These are phyloP conservation scores for Trichocladium uniseriatum DNA, from an alignment of 495 filamentous ascomycete genomes.

Conservation along the genomic window DNA sequence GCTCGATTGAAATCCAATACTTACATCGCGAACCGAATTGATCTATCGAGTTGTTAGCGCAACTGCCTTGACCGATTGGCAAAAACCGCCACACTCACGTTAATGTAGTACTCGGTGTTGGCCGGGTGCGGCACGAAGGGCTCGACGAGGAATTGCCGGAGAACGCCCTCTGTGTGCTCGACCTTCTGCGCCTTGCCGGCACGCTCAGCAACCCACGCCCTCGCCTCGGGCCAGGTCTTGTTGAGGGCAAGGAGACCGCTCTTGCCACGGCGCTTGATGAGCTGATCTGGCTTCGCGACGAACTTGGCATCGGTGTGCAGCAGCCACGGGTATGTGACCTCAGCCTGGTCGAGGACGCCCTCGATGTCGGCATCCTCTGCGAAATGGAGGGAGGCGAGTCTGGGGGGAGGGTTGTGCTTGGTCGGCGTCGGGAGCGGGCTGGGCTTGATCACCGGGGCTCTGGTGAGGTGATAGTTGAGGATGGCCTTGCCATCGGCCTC, in stretches of 20 bases:
- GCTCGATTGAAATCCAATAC: slow-evolving; percentile 12
- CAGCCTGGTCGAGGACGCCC: slow-evolving; percentile 87
- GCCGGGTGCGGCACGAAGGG: slow-evolving; percentile 92
- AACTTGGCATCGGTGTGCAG: slow-evolving; percentile 74
- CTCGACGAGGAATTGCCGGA: slow-evolving; percentile 95
- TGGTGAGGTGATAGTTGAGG: slow-evolving; percentile 99
- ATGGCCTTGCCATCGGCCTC: slow-evolving; percentile 99
- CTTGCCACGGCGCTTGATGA: slow-evolving; percentile 99
- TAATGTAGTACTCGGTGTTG: slow-evolving; percentile 97
- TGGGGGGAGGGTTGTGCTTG: slow-evolving; percentile 86
- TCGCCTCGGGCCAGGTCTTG: slow-evolving; percentile 91
- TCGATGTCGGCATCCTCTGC: slow-evolving; percentile 74
- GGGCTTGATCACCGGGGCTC: slow-evolving; percentile 94
- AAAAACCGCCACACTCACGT: slow-evolving; percentile 52
- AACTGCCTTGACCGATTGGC: slow-evolving; percentile 76
- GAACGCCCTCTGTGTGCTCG: slow-evolving; percentile 78
- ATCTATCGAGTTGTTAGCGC: slow-evolving; percentile 25
- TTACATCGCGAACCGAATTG: slow-evolving; percentile 33
- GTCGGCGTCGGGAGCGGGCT: slow-evolving; percentile 76
- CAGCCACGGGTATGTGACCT: slow-evolving; percentile 92
- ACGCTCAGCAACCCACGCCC: slow-evolving; percentile 83
- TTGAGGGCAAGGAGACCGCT: slow-evolving; percentile 92
- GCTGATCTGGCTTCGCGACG: slow-evolving; percentile 98
- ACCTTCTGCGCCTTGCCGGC: slow-evolving; percentile 88
- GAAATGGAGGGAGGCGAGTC: slow-evolving; percentile 88